phyloP scores from a whole-genome alignment of 2,329 filamentous ascomycete genomes.

The Huntiella abstrusa region DNA sequence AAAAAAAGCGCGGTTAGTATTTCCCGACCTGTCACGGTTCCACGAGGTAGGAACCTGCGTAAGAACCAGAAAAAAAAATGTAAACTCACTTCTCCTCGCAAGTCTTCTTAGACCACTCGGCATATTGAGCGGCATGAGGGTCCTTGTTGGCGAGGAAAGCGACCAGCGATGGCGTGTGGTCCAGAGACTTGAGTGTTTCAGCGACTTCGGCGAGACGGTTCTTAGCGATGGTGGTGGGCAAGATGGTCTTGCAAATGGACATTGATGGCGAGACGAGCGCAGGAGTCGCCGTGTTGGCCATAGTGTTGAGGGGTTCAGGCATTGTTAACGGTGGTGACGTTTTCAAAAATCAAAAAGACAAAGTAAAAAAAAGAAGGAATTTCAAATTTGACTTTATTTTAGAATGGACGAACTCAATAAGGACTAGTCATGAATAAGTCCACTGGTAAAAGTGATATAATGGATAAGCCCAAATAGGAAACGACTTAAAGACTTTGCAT shows the following conservation, averaged over 20 bases:
- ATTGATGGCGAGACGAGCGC: constrained; percentile 2
- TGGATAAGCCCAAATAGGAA: no score
- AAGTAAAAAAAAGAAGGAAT: neutral
- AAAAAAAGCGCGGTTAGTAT: neutral
- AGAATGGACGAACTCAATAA: no score
- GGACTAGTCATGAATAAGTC: no score
- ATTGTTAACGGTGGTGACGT: neutral
- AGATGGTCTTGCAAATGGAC: constrained; percentile 68
- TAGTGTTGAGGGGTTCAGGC: constrained; percentile 3
- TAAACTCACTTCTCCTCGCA: constrained; percentile 64
- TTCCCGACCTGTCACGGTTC: neutral
- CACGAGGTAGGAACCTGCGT: neutral
- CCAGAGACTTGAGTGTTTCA: constrained; percentile 52
- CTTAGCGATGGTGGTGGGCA: constrained; percentile 76
- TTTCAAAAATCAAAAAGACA: neutral
- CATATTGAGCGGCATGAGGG: constrained; percentile 80
- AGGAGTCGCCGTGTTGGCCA: neutral
- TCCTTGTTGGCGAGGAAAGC: constrained; percentile 88
- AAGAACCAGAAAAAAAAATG: neutral
- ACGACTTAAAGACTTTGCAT: no score
- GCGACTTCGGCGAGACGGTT: constrained; percentile 59
- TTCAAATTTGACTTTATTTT: neutral
- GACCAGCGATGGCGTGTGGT: constrained; percentile 59
- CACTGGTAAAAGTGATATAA: neutral
- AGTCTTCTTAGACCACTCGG: constrained; percentile 93